Evolutionary conservation across 2,329 filamentous ascomycete genomes (phyloP).

Genomic region (Chalaropsis ovoidea): DNA sequence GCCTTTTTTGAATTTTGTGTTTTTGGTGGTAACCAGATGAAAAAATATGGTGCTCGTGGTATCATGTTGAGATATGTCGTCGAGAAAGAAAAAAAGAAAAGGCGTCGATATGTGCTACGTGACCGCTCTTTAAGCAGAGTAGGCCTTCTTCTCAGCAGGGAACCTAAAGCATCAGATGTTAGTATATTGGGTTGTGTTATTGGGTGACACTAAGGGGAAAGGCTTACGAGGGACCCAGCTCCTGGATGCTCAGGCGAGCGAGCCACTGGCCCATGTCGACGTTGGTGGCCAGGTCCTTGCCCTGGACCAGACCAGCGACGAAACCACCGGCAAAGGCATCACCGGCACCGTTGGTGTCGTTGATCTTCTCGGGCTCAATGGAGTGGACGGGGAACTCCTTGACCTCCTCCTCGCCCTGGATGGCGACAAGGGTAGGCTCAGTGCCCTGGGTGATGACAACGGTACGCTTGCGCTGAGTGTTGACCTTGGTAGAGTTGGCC

Average conservation of each 20-base stretch:
- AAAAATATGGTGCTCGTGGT: conserved; percentile 8
- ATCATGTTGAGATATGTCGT: conserved; percentile 25
- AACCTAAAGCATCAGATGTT: conserved; percentile 42
- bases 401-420: conserved; percentile 58
- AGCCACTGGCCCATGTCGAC: conserved; percentile 96
- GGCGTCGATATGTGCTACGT: neutral
- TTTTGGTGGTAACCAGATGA: neutral
- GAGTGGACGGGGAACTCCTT: conserved; percentile 71
- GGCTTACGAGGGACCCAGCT: conserved; percentile 85
- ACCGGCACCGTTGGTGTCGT: conserved; percentile 92
- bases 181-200: neutral
- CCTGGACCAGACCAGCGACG: conserved; percentile 76
- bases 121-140: conserved; percentile 37
- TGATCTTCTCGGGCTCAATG: conserved; percentile 68
- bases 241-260: conserved; percentile 83
- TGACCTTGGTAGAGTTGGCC: conserved; percentile 85
- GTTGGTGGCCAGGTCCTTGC: conserved; percentile 64
- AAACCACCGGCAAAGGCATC: conserved; percentile 96
- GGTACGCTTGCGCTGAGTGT: conserved; percentile 68
- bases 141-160: conserved; percentile 73
- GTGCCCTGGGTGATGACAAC: conserved; percentile 95
- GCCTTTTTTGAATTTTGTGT: neutral
- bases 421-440: conserved; percentile 74
- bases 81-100: conserved; percentile 10
- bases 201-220: neutral